Base-by-base conservation (phyloP, 2,329 filamentous ascomycete species). In the Penicillium sp. region DNA sequence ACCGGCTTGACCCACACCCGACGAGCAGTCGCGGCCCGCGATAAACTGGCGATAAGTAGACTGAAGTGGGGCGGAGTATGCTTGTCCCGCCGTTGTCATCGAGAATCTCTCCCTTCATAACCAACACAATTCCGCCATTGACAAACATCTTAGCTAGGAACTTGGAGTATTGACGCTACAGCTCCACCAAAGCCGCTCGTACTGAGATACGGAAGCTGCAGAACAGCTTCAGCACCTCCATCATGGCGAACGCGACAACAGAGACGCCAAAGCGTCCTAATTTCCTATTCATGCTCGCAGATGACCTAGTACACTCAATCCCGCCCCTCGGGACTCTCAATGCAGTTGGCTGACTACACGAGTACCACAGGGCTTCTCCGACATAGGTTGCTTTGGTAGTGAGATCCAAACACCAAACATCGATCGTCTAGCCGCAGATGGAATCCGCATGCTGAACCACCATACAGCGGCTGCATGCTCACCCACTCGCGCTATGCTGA, bases 371-470 rank as follows among this genome's bases (percentile, higher is more conserved):
- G 81, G 81, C 1, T 83, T 82, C 72, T 78, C 77, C 49, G 83
- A 85, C 61, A 73, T 82, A 13, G 77, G 77, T n/a, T 78, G 77
- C 59, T 84, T 82, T 63, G 82, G 83, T 35, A 75, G 78, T 50
- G 82, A 85, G 66, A 84, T 85, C 60, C 72, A 77, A 27, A 85
- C 82, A 0, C 82, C 83, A 0, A 80, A 82, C 60, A 72, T 85
- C 29, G 80, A 84, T 68, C 78, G 76, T 35, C 67, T 82, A 1
- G 74, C 79, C 10, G 33, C 53, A 14, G 59, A 62, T 14, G 61
- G 61, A 7, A 52, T 49, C n/a, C 60, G 58, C 19, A 57, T 60
- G 54, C 52, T 58, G 16, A 58, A 62, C 29, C 52, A 56, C 45
- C 69, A 72, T 55, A 61, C 69, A 4, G 69, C 69, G 7, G 64